Evolutionary conservation across 2,329 filamentous ascomycete genomes (phyloP).

Genomic region (Penicillium decumbens): DNA sequence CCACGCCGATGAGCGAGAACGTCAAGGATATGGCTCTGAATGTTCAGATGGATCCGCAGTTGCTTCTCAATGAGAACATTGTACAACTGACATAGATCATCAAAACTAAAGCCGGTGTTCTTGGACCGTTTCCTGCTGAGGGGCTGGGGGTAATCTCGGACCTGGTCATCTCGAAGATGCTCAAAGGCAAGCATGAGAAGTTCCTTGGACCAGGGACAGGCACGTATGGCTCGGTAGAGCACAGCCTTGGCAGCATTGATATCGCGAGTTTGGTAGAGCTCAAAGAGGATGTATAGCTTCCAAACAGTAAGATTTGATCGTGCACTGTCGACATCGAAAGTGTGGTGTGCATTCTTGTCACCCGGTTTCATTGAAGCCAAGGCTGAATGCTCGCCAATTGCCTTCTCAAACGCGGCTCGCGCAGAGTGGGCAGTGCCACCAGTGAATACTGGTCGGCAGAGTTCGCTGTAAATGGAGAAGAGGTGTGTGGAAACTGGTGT

Average conservation of each 20-base stretch:
- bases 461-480: constrained; percentile 55
- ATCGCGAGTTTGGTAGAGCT: constrained; percentile 38
- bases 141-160: neutral
- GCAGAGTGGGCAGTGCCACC: constrained; percentile 50
- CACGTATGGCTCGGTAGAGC: constrained; percentile 53
- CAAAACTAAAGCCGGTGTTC: constrained; percentile 34
- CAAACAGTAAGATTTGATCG: constrained; percentile 46
- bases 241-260: constrained; percentile 46
- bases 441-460: constrained; percentile 41
- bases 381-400: constrained; percentile 36
- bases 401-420: constrained; percentile 54
- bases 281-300: constrained; percentile 52
- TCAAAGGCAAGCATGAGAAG: constrained; percentile 56
- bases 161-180: constrained; percentile 30
- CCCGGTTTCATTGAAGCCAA: constrained; percentile 3
- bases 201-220: constrained; percentile 61
- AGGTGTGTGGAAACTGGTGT: constrained; percentile 47
- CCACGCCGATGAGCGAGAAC: constrained; percentile 5
- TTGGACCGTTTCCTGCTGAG: constrained; percentile 2
- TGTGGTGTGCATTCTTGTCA: constrained; percentile 3
- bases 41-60: constrained; percentile 54
- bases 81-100: constrained; percentile 52
- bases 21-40: constrained; percentile 44
- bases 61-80: constrained; percentile 59
- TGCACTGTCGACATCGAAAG: constrained; percentile 16